These are phyloP conservation scores for Firmiana major DNA, from an alignment of 345 rosid genomes.

Conservation along the genomic window DNA sequence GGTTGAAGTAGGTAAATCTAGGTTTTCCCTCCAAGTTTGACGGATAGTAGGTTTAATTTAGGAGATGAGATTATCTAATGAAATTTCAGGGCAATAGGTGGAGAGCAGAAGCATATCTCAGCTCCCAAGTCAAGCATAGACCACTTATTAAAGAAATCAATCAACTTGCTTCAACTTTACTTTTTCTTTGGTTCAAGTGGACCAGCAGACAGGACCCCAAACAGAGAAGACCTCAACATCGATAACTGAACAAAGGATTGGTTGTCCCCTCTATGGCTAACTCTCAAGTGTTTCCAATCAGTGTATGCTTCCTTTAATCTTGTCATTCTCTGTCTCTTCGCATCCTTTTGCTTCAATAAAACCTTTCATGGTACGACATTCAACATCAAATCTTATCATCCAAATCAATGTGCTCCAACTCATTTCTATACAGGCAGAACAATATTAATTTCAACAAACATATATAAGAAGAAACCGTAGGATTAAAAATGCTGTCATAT, in stretches of 20 bases:
- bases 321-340: constrained; percentile 17
- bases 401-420: not conserved
- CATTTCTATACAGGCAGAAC: not conserved
- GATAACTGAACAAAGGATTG: constrained; percentile 21
- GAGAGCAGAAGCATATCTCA: not conserved
- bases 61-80: not conserved
- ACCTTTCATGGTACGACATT: not conserved
- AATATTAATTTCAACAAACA: not conserved
- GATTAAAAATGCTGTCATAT: not conserved
- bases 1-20: not conserved
- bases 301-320: constrained; percentile 27
- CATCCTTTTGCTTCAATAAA: constrained; percentile 7
- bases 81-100: not conserved
- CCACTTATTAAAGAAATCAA: constrained; percentile 22
- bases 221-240: constrained; percentile 20
- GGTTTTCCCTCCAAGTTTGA: not conserved
- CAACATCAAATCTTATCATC: not conserved
- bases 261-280: constrained; percentile 28
- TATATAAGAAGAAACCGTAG: not conserved
- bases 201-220: constrained; percentile 10
- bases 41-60: not conserved
- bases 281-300: constrained; percentile 25
- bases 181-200: constrained; percentile 1
- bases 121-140: constrained; percentile 1
- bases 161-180: constrained; percentile 50